Conservation (phyloP, 2,329 filamentous ascomycete species). For the Fusarium nanum region DNA sequence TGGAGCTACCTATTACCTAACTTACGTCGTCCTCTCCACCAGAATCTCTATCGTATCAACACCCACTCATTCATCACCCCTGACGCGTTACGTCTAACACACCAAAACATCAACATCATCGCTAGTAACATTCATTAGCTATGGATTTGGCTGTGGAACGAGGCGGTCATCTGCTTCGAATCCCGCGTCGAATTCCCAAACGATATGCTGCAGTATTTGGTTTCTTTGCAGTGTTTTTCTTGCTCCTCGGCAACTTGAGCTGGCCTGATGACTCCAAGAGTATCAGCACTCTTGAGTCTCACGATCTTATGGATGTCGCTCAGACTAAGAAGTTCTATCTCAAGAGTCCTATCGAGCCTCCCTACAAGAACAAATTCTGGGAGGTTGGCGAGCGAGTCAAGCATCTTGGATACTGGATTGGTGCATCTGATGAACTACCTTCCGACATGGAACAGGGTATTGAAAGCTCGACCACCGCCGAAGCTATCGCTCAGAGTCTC, state of each 20-base stretch:
- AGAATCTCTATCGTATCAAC: not conserved
- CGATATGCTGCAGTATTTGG: slow-evolving; percentile 1
- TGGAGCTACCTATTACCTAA: not conserved
- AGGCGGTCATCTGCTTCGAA: not conserved
- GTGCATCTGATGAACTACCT: not conserved
- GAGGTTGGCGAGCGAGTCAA: slow-evolving; percentile 46
- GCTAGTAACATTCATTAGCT: not conserved
- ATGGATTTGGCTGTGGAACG: not conserved
- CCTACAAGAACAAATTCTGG: slow-evolving; percentile 48
- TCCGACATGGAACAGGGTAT: not conserved
- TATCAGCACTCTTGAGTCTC: not conserved
- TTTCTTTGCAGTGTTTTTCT: not conserved
- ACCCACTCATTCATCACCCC: not conserved
- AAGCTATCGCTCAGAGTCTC: slow-evolving; percentile 28
- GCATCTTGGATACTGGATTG: slow-evolving; percentile 27
- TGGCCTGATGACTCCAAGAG: slow-evolving; percentile 5
- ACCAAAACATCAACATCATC: not conserved
- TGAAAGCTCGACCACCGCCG: not conserved
- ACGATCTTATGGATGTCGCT: not conserved
- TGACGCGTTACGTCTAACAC: not conserved
- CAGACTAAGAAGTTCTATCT: slow-evolving; percentile 26
- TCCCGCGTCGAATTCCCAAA: slow-evolving; percentile 7
- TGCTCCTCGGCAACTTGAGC: not conserved
- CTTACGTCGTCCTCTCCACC: not conserved
- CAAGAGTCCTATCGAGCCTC: slow-evolving; percentile 40